Base-by-base conservation (phyloP, 345 rosid species). In the Orychophragmus violaceus region DNA sequence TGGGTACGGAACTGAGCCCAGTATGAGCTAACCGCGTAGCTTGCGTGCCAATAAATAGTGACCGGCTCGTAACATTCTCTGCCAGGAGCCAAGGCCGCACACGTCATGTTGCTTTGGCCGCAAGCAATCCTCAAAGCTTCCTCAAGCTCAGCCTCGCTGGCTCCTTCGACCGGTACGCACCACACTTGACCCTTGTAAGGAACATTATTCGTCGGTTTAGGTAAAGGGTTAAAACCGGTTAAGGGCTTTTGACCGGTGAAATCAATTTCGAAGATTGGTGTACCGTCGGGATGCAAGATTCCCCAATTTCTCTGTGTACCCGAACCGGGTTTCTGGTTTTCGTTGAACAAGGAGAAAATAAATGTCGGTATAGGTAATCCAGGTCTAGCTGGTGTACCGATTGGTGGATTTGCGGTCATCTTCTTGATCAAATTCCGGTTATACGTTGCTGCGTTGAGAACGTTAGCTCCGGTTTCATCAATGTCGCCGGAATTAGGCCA, bases 221-320 rank as follows among this genome's bases (percentile, higher is more conserved):
- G 90, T 62, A 86, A 45, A 0, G 86, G 74, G 27, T 19, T 62
- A 49, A 75, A 88, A 5, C 78, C 77, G 5, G 85, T 56, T 18
- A 46, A 45, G 0, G 63, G 62, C 5, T 44, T 66, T 46, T 65
- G 74, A 54, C 95, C 98, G 0, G 81, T 81, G 50, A 87, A 64
- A 53, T 89, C 90, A 1, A 91, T 58, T 6, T 84, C 86, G 35
- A 84, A 91, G 3, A 79, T 62, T 0, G 81, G 60, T 6, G 68
- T 42, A 3, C 92, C 95, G 46, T 78, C 72, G 1, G 86, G 66
- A 50, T 77, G 53, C 42, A 92, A 53, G 54, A 87, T 9, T 4
- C 98, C 98, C 86, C 89, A 92, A 5, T 89, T 85, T 65, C 96
- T 80, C 76, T 85, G 85, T 32, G 90, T 87, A 45, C 82, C 92